Evolutionary conservation across 495 filamentous ascomycete species (phyloP).

Genomic region (Pyrenopolyporus hunteri): DNA sequence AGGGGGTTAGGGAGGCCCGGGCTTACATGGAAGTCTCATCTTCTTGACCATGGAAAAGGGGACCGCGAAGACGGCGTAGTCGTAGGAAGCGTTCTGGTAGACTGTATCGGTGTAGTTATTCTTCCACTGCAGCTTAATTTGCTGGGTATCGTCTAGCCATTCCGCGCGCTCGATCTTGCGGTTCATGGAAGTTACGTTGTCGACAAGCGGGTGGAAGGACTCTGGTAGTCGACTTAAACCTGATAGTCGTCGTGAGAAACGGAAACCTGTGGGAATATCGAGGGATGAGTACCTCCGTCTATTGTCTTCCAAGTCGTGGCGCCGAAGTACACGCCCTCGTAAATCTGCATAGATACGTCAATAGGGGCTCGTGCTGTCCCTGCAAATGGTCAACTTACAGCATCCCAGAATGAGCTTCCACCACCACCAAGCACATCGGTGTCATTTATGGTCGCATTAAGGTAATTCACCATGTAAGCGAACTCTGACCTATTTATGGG

Average conservation of each 20-base stretch:
- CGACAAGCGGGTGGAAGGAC: conserved; percentile 66
- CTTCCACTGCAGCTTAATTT: conserved; percentile 57
- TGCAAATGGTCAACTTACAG: conserved; percentile 17
- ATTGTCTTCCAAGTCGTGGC: conserved; percentile 68
- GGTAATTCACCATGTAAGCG: conserved; percentile 63
- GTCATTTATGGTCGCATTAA: conserved; percentile 60
- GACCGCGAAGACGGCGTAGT: conserved; percentile 68
- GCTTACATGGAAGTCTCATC: conserved; percentile 55
- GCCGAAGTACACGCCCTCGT: conserved; percentile 64
- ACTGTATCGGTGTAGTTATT: conserved; percentile 47
- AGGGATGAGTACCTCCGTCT: conserved; percentile 52
- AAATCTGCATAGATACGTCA: conserved; percentile 36
- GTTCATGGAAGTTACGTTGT: conserved; percentile 59
- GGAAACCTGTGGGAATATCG: background rate
- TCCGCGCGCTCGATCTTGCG: conserved; percentile 56
- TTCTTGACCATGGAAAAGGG: conserved; percentile 65
- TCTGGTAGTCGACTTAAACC: conserved; percentile 62
- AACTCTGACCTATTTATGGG: conserved; percentile 58
- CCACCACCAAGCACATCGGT: conserved; percentile 54
- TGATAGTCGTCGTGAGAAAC: background rate
- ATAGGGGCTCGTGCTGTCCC: background rate
- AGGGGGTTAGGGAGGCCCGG: background rate
- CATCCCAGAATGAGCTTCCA: conserved; percentile 44
- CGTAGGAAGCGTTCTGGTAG: conserved; percentile 59
- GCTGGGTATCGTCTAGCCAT: conserved; percentile 49